These are phyloP conservation scores for Fusarium armeniacum DNA, from an alignment of 2,329 filamentous ascomycete genomes.

Conservation along the genomic window DNA sequence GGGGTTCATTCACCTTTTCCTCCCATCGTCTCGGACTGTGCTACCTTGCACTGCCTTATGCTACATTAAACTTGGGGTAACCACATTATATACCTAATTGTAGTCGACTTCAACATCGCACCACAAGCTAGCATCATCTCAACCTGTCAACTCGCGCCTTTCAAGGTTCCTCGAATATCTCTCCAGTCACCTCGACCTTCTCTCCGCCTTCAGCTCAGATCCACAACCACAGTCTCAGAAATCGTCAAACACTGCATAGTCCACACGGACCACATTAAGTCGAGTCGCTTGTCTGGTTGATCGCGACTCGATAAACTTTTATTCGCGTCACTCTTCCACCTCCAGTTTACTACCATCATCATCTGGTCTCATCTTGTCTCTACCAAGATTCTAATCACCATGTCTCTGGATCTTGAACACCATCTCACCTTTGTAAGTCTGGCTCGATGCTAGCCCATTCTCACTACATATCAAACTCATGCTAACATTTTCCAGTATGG, in stretches of 20 bases:
- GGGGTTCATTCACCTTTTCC: constrained; percentile 15
- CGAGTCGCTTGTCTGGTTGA: constrained; percentile 23
- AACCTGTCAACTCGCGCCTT: constrained; percentile 6
- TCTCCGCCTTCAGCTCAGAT: constrained; percentile 17
- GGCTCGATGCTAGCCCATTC: neutral
- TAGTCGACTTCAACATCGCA: constrained; percentile 39
- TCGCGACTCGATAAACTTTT: constrained; percentile 27
- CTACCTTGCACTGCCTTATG: constrained; percentile 15
- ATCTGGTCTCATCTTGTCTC: constrained; percentile 1
- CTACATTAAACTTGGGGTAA: constrained; percentile 8
- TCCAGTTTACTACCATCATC: constrained; percentile 9
- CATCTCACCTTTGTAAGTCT: constrained; percentile 82
- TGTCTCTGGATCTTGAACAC: constrained; percentile 83
- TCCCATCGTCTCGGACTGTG: constrained; percentile 13
- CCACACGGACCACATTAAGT: constrained; percentile 28
- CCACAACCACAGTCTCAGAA: constrained; percentile 35
- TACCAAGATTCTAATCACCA: constrained; percentile 51
- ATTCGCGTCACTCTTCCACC: constrained; percentile 18
- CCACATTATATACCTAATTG: constrained; percentile 8
- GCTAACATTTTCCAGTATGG: constrained; percentile 73
- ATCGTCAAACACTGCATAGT: constrained; percentile 22
- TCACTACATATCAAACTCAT: constrained; percentile 10
- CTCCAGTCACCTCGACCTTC: constrained; percentile 2
- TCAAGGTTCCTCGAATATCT: constrained; percentile 16
- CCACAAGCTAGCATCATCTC: constrained; percentile 13